Percentiles rank a stretch among this genome's conserved stretches.
These are phyloP conservation scores for Camelina neglecta DNA, from an alignment of 345 rosid genomes.

Conservation along the genomic window DNA sequence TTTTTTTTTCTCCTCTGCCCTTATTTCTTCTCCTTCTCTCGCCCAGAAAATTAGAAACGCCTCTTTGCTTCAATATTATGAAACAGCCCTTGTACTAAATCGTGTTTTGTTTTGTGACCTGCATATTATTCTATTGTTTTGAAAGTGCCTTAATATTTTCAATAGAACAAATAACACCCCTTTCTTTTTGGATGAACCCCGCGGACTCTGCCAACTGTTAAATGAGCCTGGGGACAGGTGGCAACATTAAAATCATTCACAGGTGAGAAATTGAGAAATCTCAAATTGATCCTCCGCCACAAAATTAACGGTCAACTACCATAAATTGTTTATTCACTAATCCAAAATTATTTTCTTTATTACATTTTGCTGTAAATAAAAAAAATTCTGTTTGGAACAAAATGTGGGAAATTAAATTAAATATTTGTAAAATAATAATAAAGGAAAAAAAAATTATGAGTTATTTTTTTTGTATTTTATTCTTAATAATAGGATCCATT, in stretches of 20 bases:
- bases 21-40: constrained; percentile 3
- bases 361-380: not conserved
- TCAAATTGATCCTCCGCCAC: constrained; percentile 45
- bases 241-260: constrained; percentile 2
- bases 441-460: too few relatives aligned
- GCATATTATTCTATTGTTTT: not conserved
- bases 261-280: not conserved
- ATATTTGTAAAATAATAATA: not conserved
- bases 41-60: constrained; percentile 10
- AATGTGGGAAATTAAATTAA: not conserved
- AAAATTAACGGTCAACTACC: constrained; percentile 46
- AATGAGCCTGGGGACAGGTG: constrained; percentile 3
- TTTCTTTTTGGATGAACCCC: too few relatives aligned
- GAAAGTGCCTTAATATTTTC: not conserved
- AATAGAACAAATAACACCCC: not conserved
- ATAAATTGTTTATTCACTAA: constrained; percentile 19
- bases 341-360: not conserved
- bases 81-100: constrained; percentile 3
- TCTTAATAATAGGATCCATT: not conserved
- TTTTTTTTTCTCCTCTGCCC: not conserved
- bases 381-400: not conserved
- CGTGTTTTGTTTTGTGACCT: not conserved
- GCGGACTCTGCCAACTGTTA: constrained; percentile 15
- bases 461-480: not conserved
- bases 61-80: not conserved